Evolutionary conservation across 345 rosid species (phyloP), one percentile per base, ranked within the genome.

Genomic region (Lenwebbia sp.): DNA sequence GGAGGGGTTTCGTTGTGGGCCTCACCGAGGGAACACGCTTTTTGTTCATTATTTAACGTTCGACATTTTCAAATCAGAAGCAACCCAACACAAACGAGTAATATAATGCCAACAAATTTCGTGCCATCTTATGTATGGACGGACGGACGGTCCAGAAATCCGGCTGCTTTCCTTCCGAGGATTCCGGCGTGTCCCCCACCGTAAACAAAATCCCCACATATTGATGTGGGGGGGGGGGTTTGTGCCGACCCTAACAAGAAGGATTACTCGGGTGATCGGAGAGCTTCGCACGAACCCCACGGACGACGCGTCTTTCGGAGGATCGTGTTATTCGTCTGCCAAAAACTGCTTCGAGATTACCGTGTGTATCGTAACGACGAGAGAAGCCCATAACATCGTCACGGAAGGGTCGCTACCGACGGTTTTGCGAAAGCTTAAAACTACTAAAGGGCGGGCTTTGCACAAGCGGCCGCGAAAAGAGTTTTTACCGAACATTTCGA

Each of bases 161-260:
- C 76, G 87, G 83, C 93, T 9, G 86, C 22, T 92, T 92, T 92
- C 89, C 83, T 88, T 89, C 90, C 91, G 90, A 85, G 88, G 90
- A 90, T 92, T 89, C 92, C 92, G 86, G 91, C 52, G 5, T 70
- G 81, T 70, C 11, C 47, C 78, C 78, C 17, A 30, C 22, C 22
- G 5, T 11, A 7, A 62, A 30, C 41, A 40, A 54, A 84, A 53
- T 56, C 47, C 75, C 74, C 40, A 3, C 75, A 22, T 2, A 33
- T 62, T 53, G 6, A 15, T 50, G 14, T 2, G 50, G 50, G 41
- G 41, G 41, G 41, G 41, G 41, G 41, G 47, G 47, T 5, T 6
- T 7, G 9, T 60, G 74, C 74, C 74, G 7, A 60, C 37, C 74
- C 74, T 28, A 28, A 13, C 28, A 0, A 15, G 12, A 15, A 30